Base-by-base conservation (phyloP, 2,329 filamentous ascomycete genomes). In the Erysiphe pulchra region DNA sequence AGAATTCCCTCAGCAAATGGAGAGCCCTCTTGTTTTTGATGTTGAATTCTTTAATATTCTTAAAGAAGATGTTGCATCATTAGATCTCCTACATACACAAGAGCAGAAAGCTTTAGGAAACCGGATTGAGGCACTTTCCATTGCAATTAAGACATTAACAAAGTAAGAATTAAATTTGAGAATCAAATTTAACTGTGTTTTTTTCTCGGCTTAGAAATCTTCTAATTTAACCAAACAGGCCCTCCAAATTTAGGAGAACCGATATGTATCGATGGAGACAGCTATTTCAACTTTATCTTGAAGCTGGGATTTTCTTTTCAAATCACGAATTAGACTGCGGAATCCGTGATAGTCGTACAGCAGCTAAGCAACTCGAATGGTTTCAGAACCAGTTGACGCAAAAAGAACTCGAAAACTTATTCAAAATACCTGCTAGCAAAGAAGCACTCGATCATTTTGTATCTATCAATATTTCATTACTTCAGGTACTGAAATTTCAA, bases 251-350 rank as follows among this genome's bases (percentile, higher is more conserved):
- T 17, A 68, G 71, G 41, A 73, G 70, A 49, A 75, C 66, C 40
- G 80, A 90, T 56, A 62, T 92, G 20, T 72, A 75, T 45, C 70
- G 69, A 34, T 92, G 84, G 84, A 73, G 84, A 43, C 70, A 78
- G 51, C 76, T 92, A 50, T 87, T 92, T 54, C 76, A 84, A 48
- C 62, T 87, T 0, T 92, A 92, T 55, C 62, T 86, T 12, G 77
- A 90, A 47, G 77, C 78, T 8, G 72, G 78, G 46, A 68, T 92
- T 30, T 92, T 92, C 62, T 90, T 90, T 58, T 83, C 80, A 1
- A 80, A 77, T 0, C 71, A 73, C 30, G 83, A 92, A 58, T 62
- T 63, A 31, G 76, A 82, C 51, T 75, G 78, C 47, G 80, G 80
- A 13, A 67, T 71, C 2, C 69, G 82, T 44, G 70, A 71, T 44